These are phyloP conservation scores for Trametes polyzona DNA, from an alignment of 1,284 basidiomycete species.

Conservation along the genomic window DNA sequence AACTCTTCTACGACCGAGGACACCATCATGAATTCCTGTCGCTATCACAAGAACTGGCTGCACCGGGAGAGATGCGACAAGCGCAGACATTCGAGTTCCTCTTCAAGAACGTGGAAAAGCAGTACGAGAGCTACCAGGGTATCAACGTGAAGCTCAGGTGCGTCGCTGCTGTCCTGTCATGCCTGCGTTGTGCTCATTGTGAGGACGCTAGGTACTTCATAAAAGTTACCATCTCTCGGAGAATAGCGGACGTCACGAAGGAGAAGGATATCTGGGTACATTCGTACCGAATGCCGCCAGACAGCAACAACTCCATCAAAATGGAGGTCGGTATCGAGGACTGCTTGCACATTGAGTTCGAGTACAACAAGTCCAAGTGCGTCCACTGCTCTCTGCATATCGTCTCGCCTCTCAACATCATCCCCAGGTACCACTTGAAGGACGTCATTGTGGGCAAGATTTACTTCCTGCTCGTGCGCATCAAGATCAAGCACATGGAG, in stretches of 20 bases:
- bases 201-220: conserved; percentile 77
- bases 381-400: conserved; percentile 34
- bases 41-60: conserved; percentile 91
- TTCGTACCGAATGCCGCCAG: conserved; percentile 97
- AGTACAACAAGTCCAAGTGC: conserved; percentile 99
- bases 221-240: conserved; percentile 87
- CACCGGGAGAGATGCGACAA: conserved; percentile 92
- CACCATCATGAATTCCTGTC: conserved; percentile 99
- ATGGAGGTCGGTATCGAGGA: conserved; percentile 99
- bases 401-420: background rate
- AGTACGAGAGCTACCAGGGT: conserved; percentile 96
- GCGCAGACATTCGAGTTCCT: conserved; percentile 95
- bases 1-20: conserved; percentile 95
- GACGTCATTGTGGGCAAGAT: conserved; percentile 99
- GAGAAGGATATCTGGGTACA: conserved; percentile 98
- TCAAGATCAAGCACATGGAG: conserved; percentile 99
- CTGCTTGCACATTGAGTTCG: conserved; percentile 98
- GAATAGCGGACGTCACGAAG: conserved; percentile 92
- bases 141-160: conserved; percentile 97
- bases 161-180: conserved; percentile 27
- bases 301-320: conserved; percentile 97
- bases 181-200: background rate
- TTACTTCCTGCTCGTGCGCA: conserved; percentile 96
- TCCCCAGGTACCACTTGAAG: conserved; percentile 90
- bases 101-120: conserved; percentile 99